Evolutionary conservation across 1,284 basidiomycete species (phyloP), one percentile per base, ranked within the genome.

Genomic region (Vanrija sp.): DNA sequence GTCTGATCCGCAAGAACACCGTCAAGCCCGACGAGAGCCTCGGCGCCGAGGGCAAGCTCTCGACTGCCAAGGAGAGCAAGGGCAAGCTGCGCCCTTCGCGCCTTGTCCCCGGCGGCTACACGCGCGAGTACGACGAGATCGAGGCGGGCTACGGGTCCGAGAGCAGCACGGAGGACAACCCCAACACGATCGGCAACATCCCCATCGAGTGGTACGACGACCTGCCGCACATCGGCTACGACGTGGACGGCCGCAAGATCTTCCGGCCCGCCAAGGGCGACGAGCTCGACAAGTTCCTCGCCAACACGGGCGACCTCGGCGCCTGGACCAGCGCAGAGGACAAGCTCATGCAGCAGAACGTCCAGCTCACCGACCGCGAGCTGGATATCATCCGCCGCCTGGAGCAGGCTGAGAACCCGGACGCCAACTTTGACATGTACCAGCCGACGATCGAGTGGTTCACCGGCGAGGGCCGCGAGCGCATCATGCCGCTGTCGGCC

Each of bases 201-300:
- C 96, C 96, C 45, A 87, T 91, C 80, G 92, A 98, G 73, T 99
- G 95, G 92, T 99, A 99, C 78, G 96, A 98, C 75, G 95, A 98
- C 79, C 81, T 99, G 65, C 96, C 96, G n/a, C 96, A 99, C 79
- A 86, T 99, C 70, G 96, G 96, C 46, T 99, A 99, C 79, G 86
- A 93, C 76, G 87, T 98, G 71, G 85, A 95, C 73, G 96, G 96
- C 48, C 92, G 90, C 78, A 89, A 89, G 75, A 87, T 99, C 60
- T 83, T 98, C 67, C 87, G 92, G 61, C 94, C 96, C 15, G 95
- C 93, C 46, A 86, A 87, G 69, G 93, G 93, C 51, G 96, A 99
- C 71, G 96, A 98, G 77, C 81, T 99, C 51, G 96, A 99, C 79
- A 96, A 91, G 75, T 99, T 99, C 81, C 79, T 99, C 57, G 83